Percentiles rank a stretch among this genome's conserved stretches.
Evolutionary conservation across 1,284 basidiomycete genomes (phyloP).

Genomic region (Neotropicomus parvogracilis): DNA sequence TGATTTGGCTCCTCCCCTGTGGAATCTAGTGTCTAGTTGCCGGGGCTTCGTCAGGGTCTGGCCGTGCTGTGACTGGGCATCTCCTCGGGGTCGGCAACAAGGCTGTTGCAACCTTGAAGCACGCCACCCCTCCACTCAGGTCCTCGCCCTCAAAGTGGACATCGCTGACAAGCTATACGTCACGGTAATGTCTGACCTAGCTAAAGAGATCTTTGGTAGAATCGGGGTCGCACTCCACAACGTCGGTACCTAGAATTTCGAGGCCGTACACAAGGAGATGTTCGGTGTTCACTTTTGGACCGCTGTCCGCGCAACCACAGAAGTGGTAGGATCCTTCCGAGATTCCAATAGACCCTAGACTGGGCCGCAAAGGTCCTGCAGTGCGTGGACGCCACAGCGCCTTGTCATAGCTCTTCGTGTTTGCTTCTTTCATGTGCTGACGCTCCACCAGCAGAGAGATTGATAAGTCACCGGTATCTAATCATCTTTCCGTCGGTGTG

Average conservation of each 20-base stretch:
- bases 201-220: constrained; percentile 35
- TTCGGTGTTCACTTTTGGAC: constrained; percentile 40
- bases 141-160: constrained; percentile 41
- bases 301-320: constrained; percentile 26
- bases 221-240: constrained; percentile 44
- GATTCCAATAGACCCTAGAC: constrained; percentile 35
- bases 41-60: too few species aligned
- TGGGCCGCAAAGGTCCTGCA: constrained; percentile 16
- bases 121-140: constrained; percentile 15
- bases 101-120: too few species aligned
- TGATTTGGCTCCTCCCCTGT: background rate
- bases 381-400: constrained; percentile 20
- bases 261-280: too few species aligned
- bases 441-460: constrained; percentile 17
- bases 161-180: constrained; percentile 33
- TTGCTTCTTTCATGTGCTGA: background rate
- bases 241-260: too few species aligned
- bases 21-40: too few species aligned
- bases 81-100: too few species aligned
- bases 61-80: too few species aligned
- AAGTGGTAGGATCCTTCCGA: constrained; percentile 36
- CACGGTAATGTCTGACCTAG: constrained; percentile 5
- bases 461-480: constrained; percentile 5
- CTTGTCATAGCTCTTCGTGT: constrained; percentile 12
- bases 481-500: background rate